Evolutionary conservation across 108 stramenopile genomes (phyloP).

Genomic region (Parietichytrium sp.): DNA sequence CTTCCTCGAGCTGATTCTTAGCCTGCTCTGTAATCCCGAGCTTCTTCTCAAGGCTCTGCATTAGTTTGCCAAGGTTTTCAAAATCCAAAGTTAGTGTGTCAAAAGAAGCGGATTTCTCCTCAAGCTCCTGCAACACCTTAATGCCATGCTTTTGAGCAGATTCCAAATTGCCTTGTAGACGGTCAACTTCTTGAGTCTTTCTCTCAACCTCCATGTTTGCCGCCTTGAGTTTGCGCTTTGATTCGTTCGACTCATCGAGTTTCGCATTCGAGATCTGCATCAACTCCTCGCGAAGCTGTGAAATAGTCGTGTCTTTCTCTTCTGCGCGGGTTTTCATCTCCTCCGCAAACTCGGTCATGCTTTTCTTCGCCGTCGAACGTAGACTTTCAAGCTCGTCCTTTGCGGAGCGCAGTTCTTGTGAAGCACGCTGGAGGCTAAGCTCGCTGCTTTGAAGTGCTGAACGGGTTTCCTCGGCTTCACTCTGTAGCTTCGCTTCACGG

Average conservation of each 20-base stretch:
- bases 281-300: background rate
- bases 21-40: background rate
- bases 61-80: background rate
- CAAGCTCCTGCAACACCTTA: slow-evolving; percentile 22
- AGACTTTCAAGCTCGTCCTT: background rate
- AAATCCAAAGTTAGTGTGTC: slow-evolving; percentile 6
- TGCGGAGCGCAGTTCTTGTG: background rate
- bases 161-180: background rate
- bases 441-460: background rate
- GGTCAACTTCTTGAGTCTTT: background rate
- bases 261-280: background rate
- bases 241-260: background rate
- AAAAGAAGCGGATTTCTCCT: slow-evolving; percentile 14
- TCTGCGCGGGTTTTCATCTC: background rate
- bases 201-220: background rate
- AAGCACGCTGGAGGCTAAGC: too few species aligned
- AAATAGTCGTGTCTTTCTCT: background rate
- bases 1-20: background rate
- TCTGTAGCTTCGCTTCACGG: background rate
- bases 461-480: background rate
- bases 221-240: background rate
- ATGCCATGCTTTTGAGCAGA: slow-evolving; percentile 14
- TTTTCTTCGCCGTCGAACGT: background rate
- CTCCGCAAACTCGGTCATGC: background rate
- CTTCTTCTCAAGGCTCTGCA: slow-evolving; percentile 24